Conservation (phyloP, 371 early-diverging fungal genomes). For the Chytridiales sp. region DNA sequence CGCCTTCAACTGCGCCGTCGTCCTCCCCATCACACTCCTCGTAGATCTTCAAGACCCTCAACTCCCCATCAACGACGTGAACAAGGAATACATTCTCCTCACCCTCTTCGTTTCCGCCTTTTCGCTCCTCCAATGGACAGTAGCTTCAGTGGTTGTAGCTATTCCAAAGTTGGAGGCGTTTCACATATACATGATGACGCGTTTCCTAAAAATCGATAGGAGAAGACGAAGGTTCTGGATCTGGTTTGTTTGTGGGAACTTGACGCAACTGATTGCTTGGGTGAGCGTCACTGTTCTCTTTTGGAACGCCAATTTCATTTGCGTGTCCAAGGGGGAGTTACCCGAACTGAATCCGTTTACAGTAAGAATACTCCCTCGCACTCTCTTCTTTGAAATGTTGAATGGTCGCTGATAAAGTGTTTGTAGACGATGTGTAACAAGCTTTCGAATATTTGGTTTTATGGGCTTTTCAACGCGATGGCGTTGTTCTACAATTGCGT, state of each 20-base stretch:
- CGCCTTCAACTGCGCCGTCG: slow-evolving; percentile 13
- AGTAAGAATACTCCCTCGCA: too few relatives aligned
- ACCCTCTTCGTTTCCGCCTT: neutral
- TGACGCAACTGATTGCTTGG: slow-evolving; percentile 10
- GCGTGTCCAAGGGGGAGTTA: neutral
- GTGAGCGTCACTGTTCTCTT: slow-evolving; percentile 6
- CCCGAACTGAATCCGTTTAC: slow-evolving; percentile 9
- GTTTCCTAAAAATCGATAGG: neutral
- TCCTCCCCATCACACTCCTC: neutral
- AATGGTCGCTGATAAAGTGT: neutral
- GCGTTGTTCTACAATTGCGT: neutral
- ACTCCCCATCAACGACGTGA: neutral
- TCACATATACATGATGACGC: neutral
- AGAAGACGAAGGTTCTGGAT: neutral
- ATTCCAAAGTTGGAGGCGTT: too few relatives aligned
- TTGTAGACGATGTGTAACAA: slow-evolving; percentile 1
- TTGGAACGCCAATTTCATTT: slow-evolving; percentile 11
- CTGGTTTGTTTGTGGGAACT: slow-evolving; percentile 1
- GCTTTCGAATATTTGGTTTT: slow-evolving; percentile 10
- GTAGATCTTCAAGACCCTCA: neutral
- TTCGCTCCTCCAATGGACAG: neutral
- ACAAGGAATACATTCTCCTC: neutral
- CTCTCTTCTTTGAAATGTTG: neutral
- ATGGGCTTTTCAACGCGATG: slow-evolving; percentile 4
- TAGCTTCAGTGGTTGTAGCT: neutral